These are phyloP conservation scores for Pythium folliculosum DNA, from an alignment of 352 stramenopile genomes.

Conservation along the genomic window DNA sequence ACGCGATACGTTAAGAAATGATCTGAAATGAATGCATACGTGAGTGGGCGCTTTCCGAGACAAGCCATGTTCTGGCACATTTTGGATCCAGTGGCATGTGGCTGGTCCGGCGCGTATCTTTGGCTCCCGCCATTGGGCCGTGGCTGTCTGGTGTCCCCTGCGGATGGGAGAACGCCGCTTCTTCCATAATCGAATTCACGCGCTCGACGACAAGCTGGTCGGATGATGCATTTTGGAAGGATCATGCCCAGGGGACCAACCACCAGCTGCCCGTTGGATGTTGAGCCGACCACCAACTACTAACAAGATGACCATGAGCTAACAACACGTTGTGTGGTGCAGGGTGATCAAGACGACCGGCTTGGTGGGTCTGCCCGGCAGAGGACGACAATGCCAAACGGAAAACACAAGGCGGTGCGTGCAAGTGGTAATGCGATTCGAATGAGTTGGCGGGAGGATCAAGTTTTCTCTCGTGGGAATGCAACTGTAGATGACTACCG, in stretches of 20 bases:
- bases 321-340: neutral
- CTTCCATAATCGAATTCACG: constrained; percentile 12
- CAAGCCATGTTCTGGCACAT: neutral
- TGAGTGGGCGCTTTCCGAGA: constrained; percentile 8
- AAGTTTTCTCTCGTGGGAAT: neutral
- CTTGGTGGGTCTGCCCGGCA: too few species aligned
- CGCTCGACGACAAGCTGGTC: constrained; percentile 2
- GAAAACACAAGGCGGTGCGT: neutral
- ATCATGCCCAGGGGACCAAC: neutral
- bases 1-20: constrained; percentile 9
- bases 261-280: neutral
- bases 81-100: neutral
- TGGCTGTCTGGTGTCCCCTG: neutral
- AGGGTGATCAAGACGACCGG: neutral
- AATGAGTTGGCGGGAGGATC: neutral
- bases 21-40: constrained; percentile 4
- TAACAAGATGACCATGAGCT: neutral
- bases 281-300: constrained; percentile 10
- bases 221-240: constrained; percentile 27
- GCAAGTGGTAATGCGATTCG: neutral
- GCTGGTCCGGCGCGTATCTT: constrained; percentile 11
- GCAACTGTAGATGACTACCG: neutral
- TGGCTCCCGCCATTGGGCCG: neutral
- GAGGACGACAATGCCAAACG: neutral
- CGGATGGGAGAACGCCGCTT: neutral